A percentile compares a stretch with the other conserved stretches of the same genome.
Conservation (phyloP, 306 rosid species). For the Rosa chinensis region DNA sequence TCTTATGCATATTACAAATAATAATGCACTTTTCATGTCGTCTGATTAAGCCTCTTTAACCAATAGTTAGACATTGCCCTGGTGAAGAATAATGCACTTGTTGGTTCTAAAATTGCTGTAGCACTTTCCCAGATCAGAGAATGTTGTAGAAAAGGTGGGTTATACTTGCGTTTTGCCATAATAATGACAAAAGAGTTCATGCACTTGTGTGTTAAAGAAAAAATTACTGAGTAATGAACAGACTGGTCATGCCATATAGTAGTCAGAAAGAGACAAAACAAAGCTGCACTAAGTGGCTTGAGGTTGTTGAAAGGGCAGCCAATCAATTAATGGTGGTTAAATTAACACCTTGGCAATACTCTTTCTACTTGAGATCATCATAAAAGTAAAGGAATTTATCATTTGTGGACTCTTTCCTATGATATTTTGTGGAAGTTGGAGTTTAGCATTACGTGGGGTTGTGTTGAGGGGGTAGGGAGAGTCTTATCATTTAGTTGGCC, state of each 20-base stretch:
- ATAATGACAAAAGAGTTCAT: neutral
- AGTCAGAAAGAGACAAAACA: neutral
- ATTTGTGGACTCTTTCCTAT: neutral
- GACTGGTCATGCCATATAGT: neutral
- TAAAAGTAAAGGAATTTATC: neutral
- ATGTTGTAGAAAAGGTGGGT: conserved; percentile 34
- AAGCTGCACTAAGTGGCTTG: neutral
- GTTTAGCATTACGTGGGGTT: no score
- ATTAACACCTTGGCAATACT: neutral
- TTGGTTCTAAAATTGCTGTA: conserved; percentile 70
- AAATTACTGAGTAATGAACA: neutral
- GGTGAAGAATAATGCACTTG: conserved; percentile 87
- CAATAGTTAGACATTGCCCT: conserved; percentile 75
- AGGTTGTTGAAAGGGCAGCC: neutral
- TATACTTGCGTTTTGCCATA: neutral
- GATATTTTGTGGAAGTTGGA: neutral
- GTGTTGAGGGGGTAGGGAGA: no score
- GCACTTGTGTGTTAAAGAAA: neutral
- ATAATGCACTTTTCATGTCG: neutral
- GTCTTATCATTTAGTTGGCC: neutral
- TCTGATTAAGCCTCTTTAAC: conserved; percentile 30
- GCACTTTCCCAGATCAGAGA: conserved; percentile 62
- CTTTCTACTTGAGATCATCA: neutral
- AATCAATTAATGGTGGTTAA: neutral
- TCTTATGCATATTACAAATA: neutral